These are phyloP conservation scores for Fusarium cyanostomum DNA, from an alignment of 2,329 filamentous ascomycete genomes.

Conservation along the genomic window DNA sequence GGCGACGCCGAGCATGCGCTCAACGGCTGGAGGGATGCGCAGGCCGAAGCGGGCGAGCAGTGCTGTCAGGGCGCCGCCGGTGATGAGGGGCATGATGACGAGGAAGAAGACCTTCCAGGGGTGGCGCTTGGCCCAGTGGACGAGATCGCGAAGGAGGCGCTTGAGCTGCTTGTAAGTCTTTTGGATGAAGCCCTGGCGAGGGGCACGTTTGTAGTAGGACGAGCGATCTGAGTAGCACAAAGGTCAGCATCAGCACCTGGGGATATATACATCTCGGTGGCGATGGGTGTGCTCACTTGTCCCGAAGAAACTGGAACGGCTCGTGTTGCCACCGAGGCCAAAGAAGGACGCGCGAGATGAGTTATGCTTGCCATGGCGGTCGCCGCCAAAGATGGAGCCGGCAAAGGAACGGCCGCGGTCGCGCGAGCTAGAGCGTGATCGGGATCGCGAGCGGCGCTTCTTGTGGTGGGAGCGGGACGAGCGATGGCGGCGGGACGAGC, in stretches of 20 bases:
- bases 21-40: constrained; percentile 72
- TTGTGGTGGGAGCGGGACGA: constrained; percentile 46
- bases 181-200: constrained; percentile 80
- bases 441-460: constrained; percentile 50
- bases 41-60: constrained; percentile 83
- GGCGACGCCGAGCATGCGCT: constrained; percentile 66
- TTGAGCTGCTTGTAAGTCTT: constrained; percentile 79
- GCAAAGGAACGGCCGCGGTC: constrained; percentile 46
- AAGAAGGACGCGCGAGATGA: constrained; percentile 59
- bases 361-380: constrained; percentile 52
- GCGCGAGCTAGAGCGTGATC: constrained; percentile 51
- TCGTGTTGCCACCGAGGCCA: constrained; percentile 55
- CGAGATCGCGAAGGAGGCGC: constrained; percentile 80
- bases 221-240: constrained; percentile 54
- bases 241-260: neutral
- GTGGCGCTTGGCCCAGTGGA: constrained; percentile 82
- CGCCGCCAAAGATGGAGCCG: constrained; percentile 47
- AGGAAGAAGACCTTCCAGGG: constrained; percentile 88
- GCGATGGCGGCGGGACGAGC: constrained; percentile 42
- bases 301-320: constrained; percentile 58
- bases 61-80: constrained; percentile 81
- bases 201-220: constrained; percentile 81
- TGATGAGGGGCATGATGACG: constrained; percentile 87
- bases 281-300: constrained; percentile 45
- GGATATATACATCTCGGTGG: no score